Percentiles rank a stretch among this genome's conserved stretches.
Conservation (phyloP, 2,329 filamentous ascomycete species). For the Penicillium sp. region DNA sequence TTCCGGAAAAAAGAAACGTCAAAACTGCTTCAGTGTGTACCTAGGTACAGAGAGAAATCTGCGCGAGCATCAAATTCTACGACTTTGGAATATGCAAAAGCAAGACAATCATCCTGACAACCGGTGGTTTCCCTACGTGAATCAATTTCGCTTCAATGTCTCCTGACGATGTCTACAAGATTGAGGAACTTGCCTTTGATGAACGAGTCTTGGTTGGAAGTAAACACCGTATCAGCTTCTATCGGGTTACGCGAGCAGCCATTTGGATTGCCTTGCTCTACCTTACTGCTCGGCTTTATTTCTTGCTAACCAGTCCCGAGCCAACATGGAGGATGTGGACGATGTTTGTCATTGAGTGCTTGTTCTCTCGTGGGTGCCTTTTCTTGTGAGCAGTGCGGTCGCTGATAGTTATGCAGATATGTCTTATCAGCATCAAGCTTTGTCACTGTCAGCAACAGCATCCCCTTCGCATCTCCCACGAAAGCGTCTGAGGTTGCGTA, state of each 20-base stretch:
- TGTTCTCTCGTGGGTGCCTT: constrained; percentile 26
- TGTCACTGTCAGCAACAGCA: constrained; percentile 22
- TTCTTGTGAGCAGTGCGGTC: background rate
- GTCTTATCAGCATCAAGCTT: constrained; percentile 24
- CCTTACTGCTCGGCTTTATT: constrained; percentile 19
- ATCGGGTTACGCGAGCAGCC: constrained; percentile 16
- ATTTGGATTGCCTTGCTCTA: constrained; percentile 23
- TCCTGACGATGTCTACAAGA: constrained; percentile 12
- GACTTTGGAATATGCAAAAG: constrained; percentile 3
- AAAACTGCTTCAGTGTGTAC: too few relatives aligned
- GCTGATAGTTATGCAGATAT: constrained; percentile 14
- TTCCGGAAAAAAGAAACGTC: too few relatives aligned
- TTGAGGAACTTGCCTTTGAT: constrained; percentile 24
- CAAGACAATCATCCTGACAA: background rate
- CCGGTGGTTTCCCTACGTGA: background rate
- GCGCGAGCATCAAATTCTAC: too few relatives aligned
- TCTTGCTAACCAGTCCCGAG: constrained; percentile 7
- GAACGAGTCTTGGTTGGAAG: constrained; percentile 13
- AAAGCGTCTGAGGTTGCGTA: constrained; percentile 24
- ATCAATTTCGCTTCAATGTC: constrained; percentile 13
- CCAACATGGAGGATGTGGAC: constrained; percentile 29
- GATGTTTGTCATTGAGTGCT: constrained; percentile 28
- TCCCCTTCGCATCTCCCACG: constrained; percentile 10
- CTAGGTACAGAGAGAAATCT: too few relatives aligned
- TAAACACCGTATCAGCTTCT: constrained; percentile 20